Conservation (phyloP, 805 yeast genomes). For the Candida methanosorbosa region DNA sequence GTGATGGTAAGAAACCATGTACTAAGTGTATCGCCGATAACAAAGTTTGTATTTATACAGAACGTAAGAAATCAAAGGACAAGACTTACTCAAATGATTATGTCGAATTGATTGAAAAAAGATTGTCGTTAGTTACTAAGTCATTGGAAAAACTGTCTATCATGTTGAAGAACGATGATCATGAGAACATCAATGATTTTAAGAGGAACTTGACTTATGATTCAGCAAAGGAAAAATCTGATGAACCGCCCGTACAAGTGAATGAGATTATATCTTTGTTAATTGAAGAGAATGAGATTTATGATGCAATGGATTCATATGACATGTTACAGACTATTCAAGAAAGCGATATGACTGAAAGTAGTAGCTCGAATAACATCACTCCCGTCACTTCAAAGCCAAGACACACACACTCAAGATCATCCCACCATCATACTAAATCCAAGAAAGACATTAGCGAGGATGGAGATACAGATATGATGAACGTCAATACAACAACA, state of each 20-base stretch:
- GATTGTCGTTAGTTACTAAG: slow-evolving; percentile 43
- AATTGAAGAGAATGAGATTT: slow-evolving; percentile 29
- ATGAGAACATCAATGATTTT: slow-evolving; percentile 7
- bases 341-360: too few species aligned
- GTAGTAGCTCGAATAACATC: too few species aligned
- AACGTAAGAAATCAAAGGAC: slow-evolving; percentile 44
- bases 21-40: slow-evolving; percentile 46
- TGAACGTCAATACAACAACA: too few species aligned
- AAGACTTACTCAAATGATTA: slow-evolving; percentile 52
- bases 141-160: slow-evolving; percentile 35
- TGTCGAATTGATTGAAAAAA: slow-evolving; percentile 53
- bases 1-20: slow-evolving; percentile 57
- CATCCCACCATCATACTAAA: too few species aligned
- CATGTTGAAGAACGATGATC: slow-evolving; percentile 12
- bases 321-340: too few species aligned
- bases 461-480: too few species aligned
- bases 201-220: slow-evolving; percentile 8
- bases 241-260: slow-evolving; percentile 26
- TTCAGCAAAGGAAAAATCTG: slow-evolving; percentile 10
- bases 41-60: slow-evolving; percentile 51
- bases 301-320: too few species aligned
- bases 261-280: slow-evolving; percentile 38
- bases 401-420: too few species aligned
- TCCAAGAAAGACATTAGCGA: neutral
- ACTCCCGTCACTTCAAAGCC: too few species aligned